Evolutionary conservation across 192 early-diverging fungal species (phyloP), one percentile per base, ranked within the genome.

Genomic region (Ambispora gerdemannii): DNA sequence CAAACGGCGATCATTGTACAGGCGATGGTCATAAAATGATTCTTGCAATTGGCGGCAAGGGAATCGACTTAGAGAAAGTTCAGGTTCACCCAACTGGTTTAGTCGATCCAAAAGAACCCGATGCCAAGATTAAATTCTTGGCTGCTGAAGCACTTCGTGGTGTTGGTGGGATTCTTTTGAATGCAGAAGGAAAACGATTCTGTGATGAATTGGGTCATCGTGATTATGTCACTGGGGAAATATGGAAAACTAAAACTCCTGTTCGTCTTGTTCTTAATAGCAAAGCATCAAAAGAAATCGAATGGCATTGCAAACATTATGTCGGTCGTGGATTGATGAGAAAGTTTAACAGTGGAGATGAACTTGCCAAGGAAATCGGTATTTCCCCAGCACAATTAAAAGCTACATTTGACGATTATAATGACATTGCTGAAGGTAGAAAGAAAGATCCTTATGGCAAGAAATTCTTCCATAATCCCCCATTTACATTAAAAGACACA

Each of bases 51-150:
- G 94, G 94, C 35, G 93, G 87, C 27, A 91, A 90, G 81, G 86
- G 89, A 59, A 89, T 95, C 63, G 93, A 95, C 82, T 89, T 98
- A 87, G 92, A 98, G 67, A 95, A 93, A 79, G 91, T 98, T 58
- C 95, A 98, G 80, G 93, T 98, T 34, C 93, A 98, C 74, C 95
- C 95, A n/a, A 98, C 95, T 31, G 95, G 95, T 72, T 83, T 96
- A 63, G 93, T 97, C 35, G 91, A 93, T 72, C 89, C 90, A 50
- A 84, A 84, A n/a, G 92, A 95, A 36, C 93, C 93, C 17, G 84
- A 91, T 72, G 91, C 91, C 62, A 91, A 93, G 72, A 90, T 93
- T 76, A 95, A 95, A 87, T 93, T 97, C 78, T 81, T 97, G 74
- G 95, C 95, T 43, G 94, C 95, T 22, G 95, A 97, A 79, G 94